Conservation (phyloP, 2,329 filamentous ascomycete species). For the Aspergillus terreus region DNA sequence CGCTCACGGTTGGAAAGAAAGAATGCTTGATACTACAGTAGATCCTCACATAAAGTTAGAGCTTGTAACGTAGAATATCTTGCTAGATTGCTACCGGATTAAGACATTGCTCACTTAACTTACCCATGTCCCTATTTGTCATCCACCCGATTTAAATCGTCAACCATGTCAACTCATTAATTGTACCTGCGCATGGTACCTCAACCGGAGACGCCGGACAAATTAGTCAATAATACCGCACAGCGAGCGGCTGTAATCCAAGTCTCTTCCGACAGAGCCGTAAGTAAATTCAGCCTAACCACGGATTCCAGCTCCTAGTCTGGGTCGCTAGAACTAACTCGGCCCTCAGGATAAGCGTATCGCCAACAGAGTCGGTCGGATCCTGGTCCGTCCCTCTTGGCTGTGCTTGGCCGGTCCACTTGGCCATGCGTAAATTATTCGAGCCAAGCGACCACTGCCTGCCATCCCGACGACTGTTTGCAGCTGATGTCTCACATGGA, state of each 20-base stretch:
- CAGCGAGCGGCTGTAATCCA: neutral
- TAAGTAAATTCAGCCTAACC: neutral
- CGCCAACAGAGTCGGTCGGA: constrained; percentile 28
- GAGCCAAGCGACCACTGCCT: constrained; percentile 1
- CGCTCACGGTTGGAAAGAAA: too few relatives aligned
- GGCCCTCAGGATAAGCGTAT: constrained; percentile 28
- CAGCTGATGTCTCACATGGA: constrained; percentile 28
- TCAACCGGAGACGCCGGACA: neutral
- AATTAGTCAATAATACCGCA: neutral
- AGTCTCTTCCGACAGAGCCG: neutral
- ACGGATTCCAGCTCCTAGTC: neutral
- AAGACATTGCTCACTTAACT: too few relatives aligned
- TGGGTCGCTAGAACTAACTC: constrained; percentile 7
- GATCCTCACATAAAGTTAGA: too few relatives aligned
- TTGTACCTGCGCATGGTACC: neutral
- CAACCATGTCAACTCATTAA: too few relatives aligned
- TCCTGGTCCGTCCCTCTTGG: constrained; percentile 22
- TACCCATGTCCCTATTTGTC: too few relatives aligned
- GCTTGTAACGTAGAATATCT: too few relatives aligned
- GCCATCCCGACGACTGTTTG: constrained; percentile 9
- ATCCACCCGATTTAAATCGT: too few relatives aligned
- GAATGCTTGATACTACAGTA: too few relatives aligned
- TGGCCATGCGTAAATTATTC: constrained; percentile 10
- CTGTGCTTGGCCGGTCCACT: constrained; percentile 17
- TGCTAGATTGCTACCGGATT: too few relatives aligned